These are phyloP conservation scores for Diaporthe citriasiana DNA, from an alignment of 2,329 filamentous ascomycete genomes.

Conservation along the genomic window DNA sequence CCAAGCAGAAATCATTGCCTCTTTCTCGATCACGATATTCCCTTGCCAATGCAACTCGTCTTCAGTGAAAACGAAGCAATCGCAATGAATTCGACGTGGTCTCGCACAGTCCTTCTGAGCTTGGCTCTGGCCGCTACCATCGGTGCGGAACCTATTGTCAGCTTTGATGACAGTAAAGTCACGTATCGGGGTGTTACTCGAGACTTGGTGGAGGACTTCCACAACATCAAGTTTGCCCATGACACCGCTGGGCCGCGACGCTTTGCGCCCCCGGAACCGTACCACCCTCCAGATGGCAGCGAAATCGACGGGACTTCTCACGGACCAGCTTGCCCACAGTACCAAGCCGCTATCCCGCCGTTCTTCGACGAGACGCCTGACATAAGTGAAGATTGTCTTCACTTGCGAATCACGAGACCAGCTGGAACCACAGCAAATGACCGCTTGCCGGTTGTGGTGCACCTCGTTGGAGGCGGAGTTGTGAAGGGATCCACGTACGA, in stretches of 20 bases:
- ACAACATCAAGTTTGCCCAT: conserved; percentile 48
- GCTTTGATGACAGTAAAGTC: neutral
- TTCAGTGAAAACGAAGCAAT: neutral
- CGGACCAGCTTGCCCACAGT: conserved; percentile 49
- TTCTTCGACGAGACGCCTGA: conserved; percentile 46
- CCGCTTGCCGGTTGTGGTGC: conserved; percentile 48
- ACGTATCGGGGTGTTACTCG: conserved; percentile 42
- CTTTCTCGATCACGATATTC: neutral
- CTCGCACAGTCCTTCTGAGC: neutral
- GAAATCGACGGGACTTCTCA: conserved; percentile 46
- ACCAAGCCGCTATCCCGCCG: conserved; percentile 45
- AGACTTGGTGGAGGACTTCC: conserved; percentile 47
- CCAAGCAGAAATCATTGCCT: too few species aligned
- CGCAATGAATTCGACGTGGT: neutral
- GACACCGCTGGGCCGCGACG: conserved; percentile 48
- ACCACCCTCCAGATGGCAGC: conserved; percentile 44
- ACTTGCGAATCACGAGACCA: conserved; percentile 48
- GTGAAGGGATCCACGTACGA: conserved; percentile 49
- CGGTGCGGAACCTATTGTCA: conserved; percentile 23
- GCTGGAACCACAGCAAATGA: conserved; percentile 41
- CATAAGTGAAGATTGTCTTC: conserved; percentile 49
- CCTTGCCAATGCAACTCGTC: neutral
- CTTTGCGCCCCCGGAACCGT: conserved; percentile 49
- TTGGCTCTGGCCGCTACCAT: neutral
- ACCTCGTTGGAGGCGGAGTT: conserved; percentile 47